A percentile compares a stretch with the other conserved stretches of the same genome.
Conservation (phyloP, 306 rosid species). For the Fragaria nilgerrensis region DNA sequence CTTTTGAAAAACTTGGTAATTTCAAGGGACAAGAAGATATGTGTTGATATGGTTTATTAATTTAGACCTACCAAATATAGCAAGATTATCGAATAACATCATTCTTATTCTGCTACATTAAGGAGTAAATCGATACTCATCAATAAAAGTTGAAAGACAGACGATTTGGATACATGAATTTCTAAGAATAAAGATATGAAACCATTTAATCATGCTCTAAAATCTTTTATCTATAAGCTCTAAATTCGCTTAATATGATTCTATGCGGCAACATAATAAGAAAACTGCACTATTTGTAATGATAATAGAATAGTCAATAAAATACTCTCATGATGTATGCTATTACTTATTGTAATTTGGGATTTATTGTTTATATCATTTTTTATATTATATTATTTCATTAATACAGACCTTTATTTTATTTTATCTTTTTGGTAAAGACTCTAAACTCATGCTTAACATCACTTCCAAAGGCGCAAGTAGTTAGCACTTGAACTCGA, state of each 20-base stretch:
- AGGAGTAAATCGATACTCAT: not conserved
- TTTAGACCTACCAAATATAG: not conserved
- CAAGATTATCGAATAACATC: not conserved
- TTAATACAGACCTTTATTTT: too few species aligned
- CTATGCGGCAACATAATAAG: too few species aligned
- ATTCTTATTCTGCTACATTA: not conserved
- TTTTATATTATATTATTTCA: too few species aligned
- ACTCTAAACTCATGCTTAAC: not conserved
- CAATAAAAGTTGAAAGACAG: not conserved
- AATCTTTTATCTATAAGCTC: not conserved
- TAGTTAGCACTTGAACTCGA: not conserved
- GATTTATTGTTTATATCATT: too few species aligned
- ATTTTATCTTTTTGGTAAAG: too few species aligned
- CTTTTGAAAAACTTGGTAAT: not conserved
- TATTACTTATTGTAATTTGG: too few species aligned
- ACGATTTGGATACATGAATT: not conserved
- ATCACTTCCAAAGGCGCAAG: not conserved
- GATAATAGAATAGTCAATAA: too few species aligned
- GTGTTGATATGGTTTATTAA: not conserved
- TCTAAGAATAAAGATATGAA: too few species aligned
- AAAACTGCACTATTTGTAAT: too few species aligned
- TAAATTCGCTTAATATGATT: not conserved
- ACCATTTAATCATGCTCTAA: too few species aligned
- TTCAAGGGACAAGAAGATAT: slow-evolving; percentile 10
- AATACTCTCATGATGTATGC: too few species aligned